phyloP scores from a whole-genome alignment of 768 basidiomycete species.

The Gyrodon lividus region DNA sequence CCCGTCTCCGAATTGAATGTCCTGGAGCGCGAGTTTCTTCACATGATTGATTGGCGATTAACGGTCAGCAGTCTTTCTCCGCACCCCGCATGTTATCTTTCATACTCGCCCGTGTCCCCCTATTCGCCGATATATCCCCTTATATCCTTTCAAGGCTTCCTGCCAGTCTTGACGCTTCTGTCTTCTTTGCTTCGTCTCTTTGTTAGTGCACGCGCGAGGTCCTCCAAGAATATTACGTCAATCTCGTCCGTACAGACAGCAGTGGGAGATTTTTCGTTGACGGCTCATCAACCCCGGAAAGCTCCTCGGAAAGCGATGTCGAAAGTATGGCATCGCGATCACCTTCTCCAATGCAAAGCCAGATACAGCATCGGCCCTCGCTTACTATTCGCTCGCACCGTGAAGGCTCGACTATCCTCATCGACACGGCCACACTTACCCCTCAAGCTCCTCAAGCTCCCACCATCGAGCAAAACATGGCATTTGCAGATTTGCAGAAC shows the following conservation, averaged over 20 bases:
- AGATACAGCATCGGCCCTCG: slow-evolving; percentile 27
- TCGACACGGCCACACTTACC: slow-evolving; percentile 36
- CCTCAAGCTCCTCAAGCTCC: slow-evolving; percentile 53
- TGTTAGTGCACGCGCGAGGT: slow-evolving; percentile 86
- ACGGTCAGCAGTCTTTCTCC: slow-evolving; percentile 64
- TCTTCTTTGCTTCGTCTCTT: slow-evolving; percentile 24
- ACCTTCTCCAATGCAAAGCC: slow-evolving; percentile 42
- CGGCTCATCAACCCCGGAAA: slow-evolving; percentile 44
- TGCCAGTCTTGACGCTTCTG: slow-evolving; percentile 11
- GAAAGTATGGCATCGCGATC: slow-evolving; percentile 53
- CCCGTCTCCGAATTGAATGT: slow-evolving; percentile 88
- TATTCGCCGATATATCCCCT: slow-evolving; percentile 11
- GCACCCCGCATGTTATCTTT: slow-evolving; percentile 2
- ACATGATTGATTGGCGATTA: slow-evolving; percentile 90
- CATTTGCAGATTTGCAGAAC: slow-evolving; percentile 67
- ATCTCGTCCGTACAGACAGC: slow-evolving; percentile 85
- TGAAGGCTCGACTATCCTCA: slow-evolving; percentile 37
- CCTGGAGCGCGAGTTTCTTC: slow-evolving; percentile 91
- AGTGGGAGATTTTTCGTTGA: slow-evolving; percentile 53
- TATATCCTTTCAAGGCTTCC: slow-evolving; percentile 3
- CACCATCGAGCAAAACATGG: slow-evolving; percentile 83
- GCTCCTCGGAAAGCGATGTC: slow-evolving; percentile 54
- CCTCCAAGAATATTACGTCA: slow-evolving; percentile 92
- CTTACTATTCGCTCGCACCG: slow-evolving; percentile 30
- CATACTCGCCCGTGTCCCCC: slow-evolving; percentile 3